phyloP scores from a whole-genome alignment of 192 early-diverging fungal species.

The Backusella westeae region DNA sequence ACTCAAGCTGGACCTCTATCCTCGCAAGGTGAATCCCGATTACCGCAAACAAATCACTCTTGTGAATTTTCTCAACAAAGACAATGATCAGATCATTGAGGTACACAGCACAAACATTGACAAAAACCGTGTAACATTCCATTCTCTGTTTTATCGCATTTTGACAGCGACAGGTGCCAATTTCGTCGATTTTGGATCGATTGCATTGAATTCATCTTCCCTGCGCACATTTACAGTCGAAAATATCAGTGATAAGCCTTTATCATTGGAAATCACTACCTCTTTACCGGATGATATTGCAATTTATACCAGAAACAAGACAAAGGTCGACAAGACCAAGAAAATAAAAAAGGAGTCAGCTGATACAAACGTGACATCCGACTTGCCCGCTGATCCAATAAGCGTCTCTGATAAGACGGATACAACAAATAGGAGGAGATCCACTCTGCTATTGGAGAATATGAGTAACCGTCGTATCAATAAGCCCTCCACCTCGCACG shows the following conservation, averaged over 20 bases:
- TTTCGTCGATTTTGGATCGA: slow-evolving; percentile 93
- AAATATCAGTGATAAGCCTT: slow-evolving; percentile 69
- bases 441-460: slow-evolving; percentile 31
- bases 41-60: slow-evolving; percentile 96
- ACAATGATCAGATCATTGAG: slow-evolving; percentile 89
- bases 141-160: slow-evolving; percentile 93
- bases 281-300: slow-evolving; percentile 42
- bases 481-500: background rate
- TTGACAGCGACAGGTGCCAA: slow-evolving; percentile 84
- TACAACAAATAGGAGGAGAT: background rate
- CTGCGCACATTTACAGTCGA: slow-evolving; percentile 80
- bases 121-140: slow-evolving; percentile 94
- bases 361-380: background rate
- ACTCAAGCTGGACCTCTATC: slow-evolving; percentile 92
- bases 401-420: background rate
- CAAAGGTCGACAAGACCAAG: background rate
- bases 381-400: background rate
- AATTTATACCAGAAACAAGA: slow-evolving; percentile 33
- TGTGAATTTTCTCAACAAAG: slow-evolving; percentile 84
- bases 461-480: slow-evolving; percentile 35
- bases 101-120: slow-evolving; percentile 94
- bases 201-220: slow-evolving; percentile 77
- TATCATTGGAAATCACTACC: slow-evolving; percentile 44
- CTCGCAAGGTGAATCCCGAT: slow-evolving; percentile 96
- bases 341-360: slow-evolving; percentile 29